Evolutionary conservation across 1,139 yeast species (phyloP), one percentile per base, ranked within the genome.

Genomic region (Candida neerlandica): DNA sequence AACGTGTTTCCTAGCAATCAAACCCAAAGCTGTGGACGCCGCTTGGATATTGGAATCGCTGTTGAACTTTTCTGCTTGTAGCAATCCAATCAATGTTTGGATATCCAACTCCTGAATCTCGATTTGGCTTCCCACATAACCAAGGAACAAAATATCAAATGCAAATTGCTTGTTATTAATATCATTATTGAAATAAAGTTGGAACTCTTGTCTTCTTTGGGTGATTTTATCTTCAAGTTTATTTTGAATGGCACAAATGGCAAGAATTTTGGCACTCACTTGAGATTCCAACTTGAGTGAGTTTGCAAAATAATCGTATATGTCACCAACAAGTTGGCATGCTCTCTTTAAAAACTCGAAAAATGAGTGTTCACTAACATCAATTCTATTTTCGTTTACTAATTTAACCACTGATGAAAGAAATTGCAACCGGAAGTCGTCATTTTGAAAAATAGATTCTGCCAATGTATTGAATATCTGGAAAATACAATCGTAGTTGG

Each of bases 21-120:
- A 72, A 0, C 89, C 87, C 37, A 84, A 64, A 0, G 87, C 73
- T 43, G 75, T 73, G 0, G 87, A 80, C 0, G 85, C 75, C 5
- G 80, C 80, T 18, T 68, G 54, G 48, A 73, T 73, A 9, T 78
- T 63, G 5, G 65, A 63, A 15, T 75, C 81, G 43, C 78, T 78
- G 43, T 57, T 58, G 32, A 53, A 43, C 7, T 39, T 26, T 6
- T 41, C 41, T 21, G 50, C 46, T n/a, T 49, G 46, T 18, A 55
- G 43, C 38, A 56, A 48, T 2, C 35, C 46, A 29, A 49, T 49
- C 12, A 56, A 46, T 9, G 47, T 43, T 27, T 46, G 45, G 21
- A 51, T 43, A 16, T 45, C 45, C 12, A 55, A 44, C 14, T 49
- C 56, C 9, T 37, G 34, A 12, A 51, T 33, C n/a, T 48, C 50